Percentiles rank a stretch among this genome's conserved stretches.
phyloP scores from a whole-genome alignment of 345 rosid genomes.

The Lumnitzera racemosa region DNA sequence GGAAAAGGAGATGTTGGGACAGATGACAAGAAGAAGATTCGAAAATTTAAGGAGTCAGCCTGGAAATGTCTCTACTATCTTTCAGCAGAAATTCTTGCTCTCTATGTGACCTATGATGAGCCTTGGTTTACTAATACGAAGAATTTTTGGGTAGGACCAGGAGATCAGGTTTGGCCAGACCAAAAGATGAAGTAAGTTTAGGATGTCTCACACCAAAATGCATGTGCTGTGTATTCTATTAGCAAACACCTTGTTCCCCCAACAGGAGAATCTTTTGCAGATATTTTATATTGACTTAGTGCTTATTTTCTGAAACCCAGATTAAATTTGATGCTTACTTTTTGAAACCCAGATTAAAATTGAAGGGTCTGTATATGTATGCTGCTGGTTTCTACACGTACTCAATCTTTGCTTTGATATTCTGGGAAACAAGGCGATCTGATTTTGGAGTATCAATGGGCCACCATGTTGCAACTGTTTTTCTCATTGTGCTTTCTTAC shows the following conservation, averaged over 20 bases:
- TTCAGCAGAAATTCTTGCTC: constrained; percentile 75
- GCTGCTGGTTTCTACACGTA: constrained; percentile 93
- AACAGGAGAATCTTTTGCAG: not conserved
- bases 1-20: constrained; percentile 31
- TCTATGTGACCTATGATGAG: constrained; percentile 64
- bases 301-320: constrained; percentile 30
- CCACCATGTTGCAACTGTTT: constrained; percentile 83
- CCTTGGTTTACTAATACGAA: constrained; percentile 82
- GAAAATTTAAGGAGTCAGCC: constrained; percentile 94
- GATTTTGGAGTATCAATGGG: constrained; percentile 98
- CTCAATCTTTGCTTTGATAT: constrained; percentile 90
- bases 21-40: constrained; percentile 36
- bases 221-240: not conserved
- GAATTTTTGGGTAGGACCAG: constrained; percentile 91
- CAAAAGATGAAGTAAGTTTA: constrained; percentile 66
- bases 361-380: constrained; percentile 82
- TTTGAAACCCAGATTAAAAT: constrained; percentile 58
- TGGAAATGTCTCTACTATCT: constrained; percentile 88
- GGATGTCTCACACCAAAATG: not conserved
- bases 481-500: constrained; percentile 83
- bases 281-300: constrained; percentile 7
- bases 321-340: constrained; percentile 50
- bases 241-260: not conserved
- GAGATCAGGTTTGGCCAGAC: constrained; percentile 93
- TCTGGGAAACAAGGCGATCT: constrained; percentile 99